Percentiles rank a stretch among this genome's conserved stretches.
Evolutionary conservation across 495 filamentous ascomycete species (phyloP).

Genomic region (Tuber calosporum): DNA sequence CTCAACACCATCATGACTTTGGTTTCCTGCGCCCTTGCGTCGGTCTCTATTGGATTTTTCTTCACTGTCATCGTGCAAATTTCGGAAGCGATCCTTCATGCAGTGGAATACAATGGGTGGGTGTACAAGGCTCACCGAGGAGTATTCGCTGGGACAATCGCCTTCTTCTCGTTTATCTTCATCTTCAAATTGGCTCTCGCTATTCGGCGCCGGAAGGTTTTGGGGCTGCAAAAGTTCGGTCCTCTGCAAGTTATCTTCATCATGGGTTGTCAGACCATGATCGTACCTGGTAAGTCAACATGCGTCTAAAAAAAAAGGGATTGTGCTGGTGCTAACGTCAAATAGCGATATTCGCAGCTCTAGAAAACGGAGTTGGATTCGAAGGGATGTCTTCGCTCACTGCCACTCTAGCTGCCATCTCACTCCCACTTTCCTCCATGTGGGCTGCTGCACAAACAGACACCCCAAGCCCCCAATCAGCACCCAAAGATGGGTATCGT

Average conservation of each 20-base stretch:
- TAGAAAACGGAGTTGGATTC: slow-evolving; percentile 53
- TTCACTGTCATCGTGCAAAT: slow-evolving; percentile 55
- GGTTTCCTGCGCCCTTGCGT: slow-evolving; percentile 50
- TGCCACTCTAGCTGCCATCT: slow-evolving; percentile 61
- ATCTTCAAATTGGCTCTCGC: slow-evolving; percentile 60
- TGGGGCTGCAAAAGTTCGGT: slow-evolving; percentile 56
- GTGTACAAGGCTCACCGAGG: slow-evolving; percentile 52
- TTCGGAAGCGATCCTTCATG: slow-evolving; percentile 47
- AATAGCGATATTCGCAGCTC: slow-evolving; percentile 61
- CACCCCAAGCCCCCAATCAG: not conserved
- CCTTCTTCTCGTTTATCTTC: slow-evolving; percentile 69
- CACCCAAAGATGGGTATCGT: slow-evolving; percentile 9
- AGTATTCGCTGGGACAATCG: slow-evolving; percentile 58
- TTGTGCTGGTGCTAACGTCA: slow-evolving; percentile 20
- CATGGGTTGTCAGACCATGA: slow-evolving; percentile 69
- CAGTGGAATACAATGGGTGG: slow-evolving; percentile 42
- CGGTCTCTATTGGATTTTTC: slow-evolving; percentile 55
- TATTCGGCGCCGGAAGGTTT: slow-evolving; percentile 50
- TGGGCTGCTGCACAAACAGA: slow-evolving; percentile 51
- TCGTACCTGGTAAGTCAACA: slow-evolving; percentile 61
- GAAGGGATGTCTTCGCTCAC: slow-evolving; percentile 56
- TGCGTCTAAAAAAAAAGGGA: not conserved
- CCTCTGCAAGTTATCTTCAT: slow-evolving; percentile 66
- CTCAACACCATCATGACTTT: slow-evolving; percentile 46
- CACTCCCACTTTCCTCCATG: slow-evolving; percentile 71